Evolutionary conservation across 164 flowering plant genomes (phyloP), one percentile per base, ranked within the genome.

Genomic region (Sextonia rubra): DNA sequence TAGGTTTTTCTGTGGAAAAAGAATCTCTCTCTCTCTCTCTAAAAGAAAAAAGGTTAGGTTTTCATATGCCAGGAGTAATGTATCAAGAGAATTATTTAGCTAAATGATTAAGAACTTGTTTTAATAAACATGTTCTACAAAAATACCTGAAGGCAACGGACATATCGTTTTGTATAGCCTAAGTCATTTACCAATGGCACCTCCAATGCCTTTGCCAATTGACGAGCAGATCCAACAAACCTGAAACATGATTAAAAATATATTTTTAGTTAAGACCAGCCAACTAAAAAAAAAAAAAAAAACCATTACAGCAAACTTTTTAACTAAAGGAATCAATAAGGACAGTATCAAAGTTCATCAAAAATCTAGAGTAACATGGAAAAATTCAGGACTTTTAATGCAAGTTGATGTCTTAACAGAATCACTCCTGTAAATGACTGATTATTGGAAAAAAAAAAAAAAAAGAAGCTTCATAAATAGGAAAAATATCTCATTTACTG

Each of bases 131-230:
- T 37, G 8, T 8, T 52, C 58, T 20, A 78, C 64, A 0, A 67
- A 55, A 73, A 37, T 82, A 96, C 99, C 99, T 96, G 99, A 70
- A 96, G 96, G 80, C 99, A 96, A 20, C 99, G 88, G 20, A 96
- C 96, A 69, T 96, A 96, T 96, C 99, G 84, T 83, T 96, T 96
- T n/a, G 99, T 96, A 78, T 96, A 96, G 66, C 99, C 99, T 74
- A 96, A 82, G 80, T 96, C 99, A 84, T 96, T 96, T 48, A 96
- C 99, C 72, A 94, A 78, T 22, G 99, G 99, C 68, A 92, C 98
- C 83, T 96, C 99, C 87, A 96, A 80, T n/a, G 98, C 89, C 81
- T 96, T 96, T 49, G 97, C 96, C 73, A 82, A 77, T 70, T 82
- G 82, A 65, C 81, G 81, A 68, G 85, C 83, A 27, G 81, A 79